Conservation (phyloP, 2,329 filamentous ascomycete species). For the Aspergillus sp. region DNA sequence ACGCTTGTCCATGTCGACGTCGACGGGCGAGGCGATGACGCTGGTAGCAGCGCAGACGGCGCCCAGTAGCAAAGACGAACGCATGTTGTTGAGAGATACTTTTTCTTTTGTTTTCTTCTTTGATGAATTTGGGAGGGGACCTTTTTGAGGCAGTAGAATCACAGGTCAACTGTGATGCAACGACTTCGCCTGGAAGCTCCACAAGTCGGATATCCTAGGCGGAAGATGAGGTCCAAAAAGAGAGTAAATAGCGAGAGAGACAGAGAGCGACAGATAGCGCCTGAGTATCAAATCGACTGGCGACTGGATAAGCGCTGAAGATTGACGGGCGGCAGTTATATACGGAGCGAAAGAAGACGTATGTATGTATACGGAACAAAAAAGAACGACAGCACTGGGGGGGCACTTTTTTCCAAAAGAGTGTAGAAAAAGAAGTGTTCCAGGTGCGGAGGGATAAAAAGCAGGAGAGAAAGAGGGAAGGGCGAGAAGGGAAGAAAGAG, state of each 20-base stretch:
- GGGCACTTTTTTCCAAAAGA: slow-evolving; percentile 14
- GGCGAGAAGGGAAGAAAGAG: not conserved
- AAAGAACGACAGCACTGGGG: slow-evolving; percentile 27
- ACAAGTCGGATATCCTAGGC: not conserved
- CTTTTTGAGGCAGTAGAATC: slow-evolving; percentile 6
- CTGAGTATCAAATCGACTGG: not conserved
- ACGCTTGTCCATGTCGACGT: slow-evolving; percentile 30
- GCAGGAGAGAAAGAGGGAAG: slow-evolving; percentile 3
- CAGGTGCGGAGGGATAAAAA: slow-evolving; percentile 2
- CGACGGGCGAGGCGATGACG: slow-evolving; percentile 24
- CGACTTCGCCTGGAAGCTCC: slow-evolving; percentile 33
- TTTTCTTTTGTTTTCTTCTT: slow-evolving; percentile 5
- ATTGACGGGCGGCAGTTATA: slow-evolving; percentile 21
- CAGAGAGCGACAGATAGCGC: not conserved
- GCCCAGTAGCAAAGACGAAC: slow-evolving; percentile 26
- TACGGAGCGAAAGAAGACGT: slow-evolving; percentile 1
- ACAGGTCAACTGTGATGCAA: slow-evolving; percentile 26
- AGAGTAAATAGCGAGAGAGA: not conserved
- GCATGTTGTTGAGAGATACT: slow-evolving; percentile 20
- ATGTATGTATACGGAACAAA: slow-evolving; percentile 7
- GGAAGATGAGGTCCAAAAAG: not conserved
- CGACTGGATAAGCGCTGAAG: slow-evolving; percentile 4
- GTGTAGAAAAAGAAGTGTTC: slow-evolving; percentile 5
- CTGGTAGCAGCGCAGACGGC: slow-evolving; percentile 28
- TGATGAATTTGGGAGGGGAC: not conserved